Evolutionary conservation across 768 basidiomycete species (phyloP).

Genomic region (Lactifluus echinatus): DNA sequence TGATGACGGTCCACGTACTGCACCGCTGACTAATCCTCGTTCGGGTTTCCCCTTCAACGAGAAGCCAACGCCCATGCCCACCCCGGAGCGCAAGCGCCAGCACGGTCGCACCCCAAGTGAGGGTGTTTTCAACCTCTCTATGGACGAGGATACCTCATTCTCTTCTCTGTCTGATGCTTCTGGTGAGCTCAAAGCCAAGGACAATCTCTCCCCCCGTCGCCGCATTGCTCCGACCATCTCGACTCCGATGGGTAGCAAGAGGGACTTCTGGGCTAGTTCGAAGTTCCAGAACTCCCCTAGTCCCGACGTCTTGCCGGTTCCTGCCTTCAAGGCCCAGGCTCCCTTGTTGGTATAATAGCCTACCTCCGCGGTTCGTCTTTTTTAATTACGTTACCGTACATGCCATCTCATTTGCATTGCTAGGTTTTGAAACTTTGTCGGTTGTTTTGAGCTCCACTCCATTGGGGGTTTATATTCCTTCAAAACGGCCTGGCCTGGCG

Average conservation of each 20-base stretch:
- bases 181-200: conserved; percentile 31
- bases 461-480: conserved; percentile 24
- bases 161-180: conserved; percentile 35
- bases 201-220: conserved; percentile 22
- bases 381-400: too few relatives aligned
- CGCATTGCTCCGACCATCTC: conserved; percentile 15
- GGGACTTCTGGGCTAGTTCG: conserved; percentile 64
- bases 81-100: conserved; percentile 28
- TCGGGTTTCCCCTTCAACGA: conserved; percentile 34
- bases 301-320: conserved; percentile 71
- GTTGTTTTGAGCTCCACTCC: conserved; percentile 32
- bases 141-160: conserved; percentile 48
- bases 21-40: conserved; percentile 35
- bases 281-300: conserved; percentile 82
- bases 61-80: conserved; percentile 32
- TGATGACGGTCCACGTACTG: conserved; percentile 39
- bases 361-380: neutral
- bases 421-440: conserved; percentile 30
- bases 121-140: conserved; percentile 66
- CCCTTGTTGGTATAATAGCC: conserved; percentile 11
- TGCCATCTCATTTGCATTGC: neutral
- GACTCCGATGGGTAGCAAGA: conserved; percentile 9
- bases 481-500: conserved; percentile 27
- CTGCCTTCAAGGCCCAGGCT: conserved; percentile 38
- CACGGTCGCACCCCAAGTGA: conserved; percentile 63